Evolutionary conservation across 2,329 filamentous ascomycete genomes (phyloP).

Genomic region (Scorias spongiosa): DNA sequence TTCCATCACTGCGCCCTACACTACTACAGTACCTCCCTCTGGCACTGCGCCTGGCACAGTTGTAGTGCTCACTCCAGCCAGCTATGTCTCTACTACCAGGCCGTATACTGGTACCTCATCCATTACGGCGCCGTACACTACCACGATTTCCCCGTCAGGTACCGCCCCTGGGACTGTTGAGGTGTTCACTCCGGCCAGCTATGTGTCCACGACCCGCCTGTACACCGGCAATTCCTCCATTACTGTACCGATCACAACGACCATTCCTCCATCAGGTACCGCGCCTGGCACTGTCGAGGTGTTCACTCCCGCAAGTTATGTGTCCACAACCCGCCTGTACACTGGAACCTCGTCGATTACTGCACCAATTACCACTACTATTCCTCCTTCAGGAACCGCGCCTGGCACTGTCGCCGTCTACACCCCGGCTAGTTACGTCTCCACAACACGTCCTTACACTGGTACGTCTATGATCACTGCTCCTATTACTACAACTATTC

Average conservation of each 20-base stretch:
- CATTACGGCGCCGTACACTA: constrained; percentile 3
- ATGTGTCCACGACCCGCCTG: not conserved
- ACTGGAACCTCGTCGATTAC: constrained; percentile 2
- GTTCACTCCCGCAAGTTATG: not conserved
- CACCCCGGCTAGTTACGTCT: not conserved
- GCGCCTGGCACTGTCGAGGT: not conserved
- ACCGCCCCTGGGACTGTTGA: constrained; percentile 5
- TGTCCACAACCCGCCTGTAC: not conserved
- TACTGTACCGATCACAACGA: constrained; percentile 2
- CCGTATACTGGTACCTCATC: constrained; percentile 2
- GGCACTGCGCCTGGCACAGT: constrained; percentile 2
- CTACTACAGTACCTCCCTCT: constrained; percentile 1
- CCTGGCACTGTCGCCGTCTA: constrained; percentile 5
- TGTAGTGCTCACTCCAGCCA: not conserved
- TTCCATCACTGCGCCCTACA: constrained; percentile 1
- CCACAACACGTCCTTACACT: constrained; percentile 1
- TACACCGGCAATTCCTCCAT: constrained; percentile 1
- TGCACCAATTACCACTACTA: constrained; percentile 4
- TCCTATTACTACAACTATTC: constrained; percentile 2
- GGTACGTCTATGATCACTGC: constrained; percentile 1
- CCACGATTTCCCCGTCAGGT: constrained; percentile 5
- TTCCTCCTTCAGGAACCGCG: constrained; percentile 4
- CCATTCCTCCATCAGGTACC: constrained; percentile 1
- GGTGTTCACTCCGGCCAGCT: constrained; percentile 1
- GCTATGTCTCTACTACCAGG: not conserved